Evolutionary conservation across 73 alveolate genomes (phyloP).

Genomic region (Uronychia setigera): DNA sequence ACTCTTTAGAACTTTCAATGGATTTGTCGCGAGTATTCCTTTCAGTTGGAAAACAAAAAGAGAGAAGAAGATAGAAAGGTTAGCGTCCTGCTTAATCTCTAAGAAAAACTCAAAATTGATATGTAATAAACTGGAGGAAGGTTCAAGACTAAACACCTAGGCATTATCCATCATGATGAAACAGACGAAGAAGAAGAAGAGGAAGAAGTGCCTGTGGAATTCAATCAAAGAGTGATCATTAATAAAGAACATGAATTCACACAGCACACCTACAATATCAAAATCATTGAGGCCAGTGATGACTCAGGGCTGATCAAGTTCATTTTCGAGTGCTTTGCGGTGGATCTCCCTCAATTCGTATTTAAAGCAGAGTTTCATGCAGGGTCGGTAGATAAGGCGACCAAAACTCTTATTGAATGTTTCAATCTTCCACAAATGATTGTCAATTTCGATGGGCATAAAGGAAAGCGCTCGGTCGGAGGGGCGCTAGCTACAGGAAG

Average conservation of each 20-base stretch:
- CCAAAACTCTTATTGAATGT: background rate
- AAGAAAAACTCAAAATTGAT: background rate
- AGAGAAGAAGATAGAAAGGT: background rate
- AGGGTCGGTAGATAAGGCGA: background rate
- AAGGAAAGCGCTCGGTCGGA: too few species aligned
- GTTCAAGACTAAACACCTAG: background rate
- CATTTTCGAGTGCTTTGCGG: background rate
- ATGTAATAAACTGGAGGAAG: background rate
- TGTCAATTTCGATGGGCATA: background rate
- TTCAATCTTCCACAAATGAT: background rate
- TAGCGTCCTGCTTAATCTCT: background rate
- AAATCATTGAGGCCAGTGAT: constrained; percentile 13
- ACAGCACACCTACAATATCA: constrained; percentile 8
- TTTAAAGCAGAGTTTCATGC: background rate
- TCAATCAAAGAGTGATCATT: background rate
- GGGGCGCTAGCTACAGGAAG: too few species aligned
- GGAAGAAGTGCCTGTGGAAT: constrained; percentile 10
- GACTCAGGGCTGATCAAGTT: background rate
- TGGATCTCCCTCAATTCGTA: background rate
- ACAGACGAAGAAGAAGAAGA: background rate
- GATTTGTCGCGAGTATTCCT: background rate
- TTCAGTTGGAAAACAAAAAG: background rate
- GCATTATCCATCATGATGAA: background rate
- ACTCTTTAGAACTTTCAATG: background rate
- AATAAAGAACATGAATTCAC: constrained; percentile 13